Conservation (phyloP, 1,284 basidiomycete species). For the Puccinia coronata region DNA sequence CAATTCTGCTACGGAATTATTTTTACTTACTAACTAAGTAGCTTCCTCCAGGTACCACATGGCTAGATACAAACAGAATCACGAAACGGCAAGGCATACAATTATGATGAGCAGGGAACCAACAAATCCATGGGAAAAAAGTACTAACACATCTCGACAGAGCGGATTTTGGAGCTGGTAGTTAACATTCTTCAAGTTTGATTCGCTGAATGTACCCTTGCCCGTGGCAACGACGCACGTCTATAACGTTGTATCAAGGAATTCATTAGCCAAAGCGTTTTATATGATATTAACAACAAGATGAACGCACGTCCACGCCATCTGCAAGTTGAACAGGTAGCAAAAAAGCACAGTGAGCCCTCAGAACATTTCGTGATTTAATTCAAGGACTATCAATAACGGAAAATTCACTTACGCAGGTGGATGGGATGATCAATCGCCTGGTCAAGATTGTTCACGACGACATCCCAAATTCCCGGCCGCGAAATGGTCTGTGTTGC, state of each 20-base stretch:
- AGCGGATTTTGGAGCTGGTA: slow-evolving; percentile 7
- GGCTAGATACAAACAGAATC: background rate
- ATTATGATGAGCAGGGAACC: no score
- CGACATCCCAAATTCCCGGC: slow-evolving; percentile 54
- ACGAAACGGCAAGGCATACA: background rate
- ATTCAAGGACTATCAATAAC: no score
- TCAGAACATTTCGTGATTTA: background rate
- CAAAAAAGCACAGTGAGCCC: no score
- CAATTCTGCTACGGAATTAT: no score
- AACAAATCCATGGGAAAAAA: background rate
- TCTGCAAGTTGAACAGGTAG: background rate
- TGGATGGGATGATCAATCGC: slow-evolving; percentile 59
- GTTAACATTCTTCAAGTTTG: background rate
- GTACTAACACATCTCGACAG: slow-evolving; percentile 21
- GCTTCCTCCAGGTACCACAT: slow-evolving; percentile 18
- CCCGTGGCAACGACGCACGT: slow-evolving; percentile 4
- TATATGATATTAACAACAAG: background rate
- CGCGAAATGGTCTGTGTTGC: slow-evolving; percentile 50
- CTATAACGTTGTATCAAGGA: background rate
- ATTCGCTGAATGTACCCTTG: slow-evolving; percentile 5
- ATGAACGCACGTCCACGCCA: slow-evolving; percentile 5
- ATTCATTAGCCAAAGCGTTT: background rate
- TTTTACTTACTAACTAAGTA: slow-evolving; percentile 12
- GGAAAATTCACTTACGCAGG: slow-evolving; percentile 51
- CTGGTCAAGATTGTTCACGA: slow-evolving; percentile 59